Evolutionary conservation across 2,329 filamentous ascomycete genomes (phyloP), one percentile per base, ranked within the genome.

Genomic region (Verticillium isaacii): DNA sequence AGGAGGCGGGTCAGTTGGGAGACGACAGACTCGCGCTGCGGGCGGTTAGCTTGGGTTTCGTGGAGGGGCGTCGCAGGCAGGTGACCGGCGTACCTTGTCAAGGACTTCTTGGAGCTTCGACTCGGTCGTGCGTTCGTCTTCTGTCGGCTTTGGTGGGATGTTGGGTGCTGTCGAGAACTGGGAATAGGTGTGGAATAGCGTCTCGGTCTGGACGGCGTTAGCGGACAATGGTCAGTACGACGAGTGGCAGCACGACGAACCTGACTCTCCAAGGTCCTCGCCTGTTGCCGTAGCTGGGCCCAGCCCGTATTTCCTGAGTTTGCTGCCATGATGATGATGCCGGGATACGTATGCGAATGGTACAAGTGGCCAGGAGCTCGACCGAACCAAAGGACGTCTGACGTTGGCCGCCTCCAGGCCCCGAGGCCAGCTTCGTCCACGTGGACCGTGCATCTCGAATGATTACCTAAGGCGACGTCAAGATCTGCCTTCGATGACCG

Each of bases 231-330:
- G 29, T 59, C 57, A 37, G 59, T 29, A 50, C 41, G 32, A 12
- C 3, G 54, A 29, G 25, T 6, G 6, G 29, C 29, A 2, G 14
- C 1, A 6, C 54, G 58, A 65, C 74, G 66, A 81, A 96, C 94
- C 85, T 98, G 94, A 64, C 89, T 92, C 77, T 99, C 95, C 65
- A 97, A 82, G 55, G 88, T 86, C 70, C 95, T 85, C 64, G 93
- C 92, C 78, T 98, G 94, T 75, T 97, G 93, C 70, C 95, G 91
- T 68, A 98, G 84, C 79, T 97, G 93, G 71, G 92, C 89, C 95
- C 95, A 99, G 78, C 93, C 89, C 66, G 85, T 82, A 65, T 78
- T 86, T 66, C 84, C 79, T 56, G 80, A 77, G 62, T 80, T 75
- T 67, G 81, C 72, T 66, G 83, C 78, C 84, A 87, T 88, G 66